A percentile compares a stretch with the other conserved stretches of the same genome.
These are phyloP conservation scores for Suhomyces bokatorum DNA, from an alignment of 1,139 yeast genomes.

Conservation along the genomic window DNA sequence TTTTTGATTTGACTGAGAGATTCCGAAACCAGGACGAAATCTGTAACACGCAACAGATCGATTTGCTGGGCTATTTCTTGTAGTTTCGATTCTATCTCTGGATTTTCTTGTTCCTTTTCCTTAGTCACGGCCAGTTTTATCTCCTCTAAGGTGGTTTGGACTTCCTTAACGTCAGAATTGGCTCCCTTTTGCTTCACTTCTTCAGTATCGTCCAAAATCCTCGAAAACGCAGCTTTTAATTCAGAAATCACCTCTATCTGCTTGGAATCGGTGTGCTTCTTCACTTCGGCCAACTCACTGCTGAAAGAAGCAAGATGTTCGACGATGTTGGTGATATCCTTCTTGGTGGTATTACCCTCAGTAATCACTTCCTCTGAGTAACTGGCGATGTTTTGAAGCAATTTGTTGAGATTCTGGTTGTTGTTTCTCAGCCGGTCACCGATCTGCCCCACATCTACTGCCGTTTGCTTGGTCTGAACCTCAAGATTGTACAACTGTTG, in stretches of 20 bases:
- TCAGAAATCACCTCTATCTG: not conserved
- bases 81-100: not conserved
- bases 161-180: not conserved
- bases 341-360: slow-evolving; percentile 40
- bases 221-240: not conserved
- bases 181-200: not conserved
- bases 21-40: not conserved
- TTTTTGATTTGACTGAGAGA: not conserved
- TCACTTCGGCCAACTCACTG: not conserved
- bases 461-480: slow-evolving; percentile 35
- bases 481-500: slow-evolving; percentile 35
- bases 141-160: not conserved
- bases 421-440: slow-evolving; percentile 45
- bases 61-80: not conserved
- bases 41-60: not conserved
- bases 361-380: slow-evolving; percentile 39
- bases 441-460: slow-evolving; percentile 39
- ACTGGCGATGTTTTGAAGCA: slow-evolving; percentile 34
- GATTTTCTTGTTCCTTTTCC: not conserved
- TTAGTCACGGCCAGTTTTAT: not conserved
- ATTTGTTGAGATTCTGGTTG: slow-evolving; percentile 38
- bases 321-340: slow-evolving; percentile 29
- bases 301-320: slow-evolving; percentile 15
- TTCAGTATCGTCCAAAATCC: not conserved
- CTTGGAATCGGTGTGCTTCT: not conserved